Conservation (phyloP, 345 rosid species). For the Lepidium aucheri region DNA sequence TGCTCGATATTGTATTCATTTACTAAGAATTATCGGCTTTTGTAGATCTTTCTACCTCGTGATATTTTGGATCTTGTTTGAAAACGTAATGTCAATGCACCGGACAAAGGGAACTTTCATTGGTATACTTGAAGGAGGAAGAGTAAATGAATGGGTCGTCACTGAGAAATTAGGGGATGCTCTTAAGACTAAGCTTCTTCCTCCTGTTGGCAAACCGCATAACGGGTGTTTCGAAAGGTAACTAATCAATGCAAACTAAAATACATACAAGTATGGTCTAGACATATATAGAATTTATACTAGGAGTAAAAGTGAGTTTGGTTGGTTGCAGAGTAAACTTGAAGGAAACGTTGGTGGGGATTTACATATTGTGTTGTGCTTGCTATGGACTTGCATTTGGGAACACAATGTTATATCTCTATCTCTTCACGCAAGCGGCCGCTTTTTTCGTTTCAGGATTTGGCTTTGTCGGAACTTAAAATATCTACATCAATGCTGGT, state of each 20-base stretch:
- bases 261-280: not conserved
- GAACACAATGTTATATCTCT: slow-evolving; percentile 48
- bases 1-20: not conserved
- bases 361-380: slow-evolving; percentile 58
- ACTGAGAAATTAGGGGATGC: slow-evolving; percentile 82
- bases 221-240: slow-evolving; percentile 51
- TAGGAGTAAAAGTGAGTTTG: not conserved
- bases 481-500: not conserved
- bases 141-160: slow-evolving; percentile 91
- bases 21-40: not conserved
- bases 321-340: slow-evolving; percentile 37
- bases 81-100: slow-evolving; percentile 49
- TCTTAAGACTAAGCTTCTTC: slow-evolving; percentile 34
- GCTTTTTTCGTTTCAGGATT: slow-evolving; percentile 67
- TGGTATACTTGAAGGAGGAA: slow-evolving; percentile 65
- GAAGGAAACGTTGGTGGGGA: slow-evolving; percentile 58
- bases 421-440: slow-evolving; percentile 50
- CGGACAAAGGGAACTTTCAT: slow-evolving; percentile 49
- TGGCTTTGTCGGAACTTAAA: slow-evolving; percentile 57
- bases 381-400: slow-evolving; percentile 57
- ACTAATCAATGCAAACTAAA: not conserved
- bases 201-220: slow-evolving; percentile 33
- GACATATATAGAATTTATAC: not conserved
- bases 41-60: slow-evolving; percentile 45
- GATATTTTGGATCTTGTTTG: slow-evolving; percentile 45